Conservation (phyloP, 2,329 filamentous ascomycete genomes). For the Pyrenochaeta sp. region DNA sequence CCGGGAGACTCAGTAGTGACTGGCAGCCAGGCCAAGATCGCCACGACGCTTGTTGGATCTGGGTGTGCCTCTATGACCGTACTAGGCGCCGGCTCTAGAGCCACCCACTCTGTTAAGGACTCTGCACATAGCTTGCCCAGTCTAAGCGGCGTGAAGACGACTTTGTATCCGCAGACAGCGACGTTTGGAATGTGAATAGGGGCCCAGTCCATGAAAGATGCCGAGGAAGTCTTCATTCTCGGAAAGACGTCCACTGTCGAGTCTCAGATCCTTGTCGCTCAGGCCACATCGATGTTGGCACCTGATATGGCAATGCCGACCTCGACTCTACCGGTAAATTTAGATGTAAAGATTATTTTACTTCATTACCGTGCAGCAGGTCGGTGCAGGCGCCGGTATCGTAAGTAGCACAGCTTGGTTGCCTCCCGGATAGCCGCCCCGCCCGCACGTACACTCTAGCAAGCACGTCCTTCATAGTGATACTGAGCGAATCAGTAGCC, state of each 20-base stretch:
- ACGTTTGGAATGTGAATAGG: too few relatives aligned
- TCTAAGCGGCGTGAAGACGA: slow-evolving; percentile 7
- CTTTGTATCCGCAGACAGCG: slow-evolving; percentile 5
- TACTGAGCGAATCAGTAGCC: too few relatives aligned
- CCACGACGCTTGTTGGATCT: slow-evolving; percentile 38
- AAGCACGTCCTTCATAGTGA: too few relatives aligned
- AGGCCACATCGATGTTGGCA: slow-evolving; percentile 14
- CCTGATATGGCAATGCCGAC: slow-evolving; percentile 9
- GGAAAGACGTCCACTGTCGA: too few relatives aligned
- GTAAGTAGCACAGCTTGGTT: too few relatives aligned
- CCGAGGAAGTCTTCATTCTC: too few relatives aligned
- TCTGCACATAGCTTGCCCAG: slow-evolving; percentile 5
- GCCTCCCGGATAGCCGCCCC: too few relatives aligned
- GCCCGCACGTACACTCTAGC: too few relatives aligned
- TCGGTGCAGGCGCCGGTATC: too few relatives aligned
- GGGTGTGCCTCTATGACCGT: slow-evolving; percentile 35
- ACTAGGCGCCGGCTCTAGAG: slow-evolving; percentile 40
- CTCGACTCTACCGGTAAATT: slow-evolving; percentile 7
- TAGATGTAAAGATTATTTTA: too few relatives aligned
- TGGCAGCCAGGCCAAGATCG: slow-evolving; percentile 36
- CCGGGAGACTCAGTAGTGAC: slow-evolving; percentile 62
- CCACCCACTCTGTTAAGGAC: slow-evolving; percentile 33
- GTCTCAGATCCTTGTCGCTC: slow-evolving; percentile 13
- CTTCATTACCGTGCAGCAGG: too few relatives aligned
- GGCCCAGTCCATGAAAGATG: too few relatives aligned